Evolutionary conservation across 1,284 basidiomycete species (phyloP).

Genomic region (Papiliotrema laurentii): DNA sequence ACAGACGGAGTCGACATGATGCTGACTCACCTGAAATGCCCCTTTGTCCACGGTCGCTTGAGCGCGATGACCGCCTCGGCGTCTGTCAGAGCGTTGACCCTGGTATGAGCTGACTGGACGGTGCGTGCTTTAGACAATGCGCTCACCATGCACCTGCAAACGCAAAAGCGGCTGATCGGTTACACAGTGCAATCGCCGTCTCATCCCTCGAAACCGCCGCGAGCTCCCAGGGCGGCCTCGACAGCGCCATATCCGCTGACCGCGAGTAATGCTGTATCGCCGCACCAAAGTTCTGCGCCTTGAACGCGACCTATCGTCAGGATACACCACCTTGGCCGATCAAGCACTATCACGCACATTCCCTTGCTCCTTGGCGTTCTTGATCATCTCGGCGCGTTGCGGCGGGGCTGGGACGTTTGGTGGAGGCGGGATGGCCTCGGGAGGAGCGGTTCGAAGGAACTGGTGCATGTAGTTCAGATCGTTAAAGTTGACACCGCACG

Average conservation of each 20-base stretch:
- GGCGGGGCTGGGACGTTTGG: conserved; percentile 62
- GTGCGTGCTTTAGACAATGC: neutral
- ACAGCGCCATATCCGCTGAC: conserved; percentile 73
- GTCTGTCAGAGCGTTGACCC: conserved; percentile 77
- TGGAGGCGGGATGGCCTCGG: conserved; percentile 69
- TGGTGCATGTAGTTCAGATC: conserved; percentile 65
- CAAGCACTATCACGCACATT: conserved; percentile 57
- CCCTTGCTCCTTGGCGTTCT: conserved; percentile 78
- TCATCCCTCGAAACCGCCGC: conserved; percentile 81
- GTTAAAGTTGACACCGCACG: conserved; percentile 66
- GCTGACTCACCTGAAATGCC: conserved; percentile 84
- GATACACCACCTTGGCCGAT: neutral
- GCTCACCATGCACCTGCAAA: conserved; percentile 60
- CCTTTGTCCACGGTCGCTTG: conserved; percentile 87
- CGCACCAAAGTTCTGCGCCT: conserved; percentile 63
- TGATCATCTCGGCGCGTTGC: conserved; percentile 67
- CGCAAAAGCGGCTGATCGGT: conserved; percentile 80
- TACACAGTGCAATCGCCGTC: conserved; percentile 79
- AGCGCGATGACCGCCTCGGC: conserved; percentile 84
- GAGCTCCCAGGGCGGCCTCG: conserved; percentile 85
- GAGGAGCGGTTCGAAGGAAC: conserved; percentile 63
- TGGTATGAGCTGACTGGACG: conserved; percentile 15
- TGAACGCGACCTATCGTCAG: conserved; percentile 63
- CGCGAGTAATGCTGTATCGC: conserved; percentile 81
- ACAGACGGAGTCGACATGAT: neutral